Evolutionary conservation across 257 asterid genomes (phyloP).

Genomic region (Petrea volubilis): DNA sequence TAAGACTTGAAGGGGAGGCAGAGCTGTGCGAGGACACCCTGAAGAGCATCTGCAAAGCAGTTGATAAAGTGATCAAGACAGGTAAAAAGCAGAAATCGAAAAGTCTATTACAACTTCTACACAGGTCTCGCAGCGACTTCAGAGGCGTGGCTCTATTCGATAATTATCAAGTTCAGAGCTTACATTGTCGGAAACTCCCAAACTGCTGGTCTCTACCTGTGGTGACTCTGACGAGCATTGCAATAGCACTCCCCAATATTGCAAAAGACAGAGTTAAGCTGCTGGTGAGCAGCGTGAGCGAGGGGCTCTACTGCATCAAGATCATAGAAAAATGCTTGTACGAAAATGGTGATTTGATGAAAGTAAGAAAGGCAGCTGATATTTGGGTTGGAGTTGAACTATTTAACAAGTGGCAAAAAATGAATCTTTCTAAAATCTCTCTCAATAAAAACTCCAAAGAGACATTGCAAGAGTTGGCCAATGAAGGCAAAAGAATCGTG

Average conservation of each 20-base stretch:
- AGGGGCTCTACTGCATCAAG: slow-evolving; percentile 31
- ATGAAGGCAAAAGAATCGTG: slow-evolving; percentile 28
- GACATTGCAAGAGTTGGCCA: slow-evolving; percentile 20
- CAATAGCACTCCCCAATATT: slow-evolving; percentile 41
- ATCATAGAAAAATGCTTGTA: slow-evolving; percentile 29
- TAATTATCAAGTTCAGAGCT: slow-evolving; percentile 27
- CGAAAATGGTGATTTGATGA: slow-evolving; percentile 6
- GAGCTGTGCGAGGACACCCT: slow-evolving; percentile 29
- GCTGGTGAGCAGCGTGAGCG: slow-evolving; percentile 29
- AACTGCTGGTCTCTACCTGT: slow-evolving; percentile 44
- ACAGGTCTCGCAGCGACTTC: slow-evolving; percentile 35
- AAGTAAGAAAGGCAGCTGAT: slow-evolving; percentile 39
- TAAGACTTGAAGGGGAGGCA: slow-evolving; percentile 45
- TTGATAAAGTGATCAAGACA: slow-evolving; percentile 30
- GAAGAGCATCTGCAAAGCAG: slow-evolving; percentile 30
- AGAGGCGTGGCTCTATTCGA: slow-evolving; percentile 38
- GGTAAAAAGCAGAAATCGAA: slow-evolving; percentile 33
- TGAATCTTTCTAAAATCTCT: slow-evolving; percentile 24
- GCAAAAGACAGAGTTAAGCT: neutral
- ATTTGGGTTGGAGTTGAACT: slow-evolving; percentile 41
- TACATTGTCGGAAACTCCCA: slow-evolving; percentile 35
- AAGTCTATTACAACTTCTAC: slow-evolving; percentile 23
- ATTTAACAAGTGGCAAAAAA: slow-evolving; percentile 35
- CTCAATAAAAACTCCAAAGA: slow-evolving; percentile 8
- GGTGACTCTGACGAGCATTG: slow-evolving; percentile 49